phyloP scores from a whole-genome alignment of 257 asterid species.

The Vinca minor region DNA sequence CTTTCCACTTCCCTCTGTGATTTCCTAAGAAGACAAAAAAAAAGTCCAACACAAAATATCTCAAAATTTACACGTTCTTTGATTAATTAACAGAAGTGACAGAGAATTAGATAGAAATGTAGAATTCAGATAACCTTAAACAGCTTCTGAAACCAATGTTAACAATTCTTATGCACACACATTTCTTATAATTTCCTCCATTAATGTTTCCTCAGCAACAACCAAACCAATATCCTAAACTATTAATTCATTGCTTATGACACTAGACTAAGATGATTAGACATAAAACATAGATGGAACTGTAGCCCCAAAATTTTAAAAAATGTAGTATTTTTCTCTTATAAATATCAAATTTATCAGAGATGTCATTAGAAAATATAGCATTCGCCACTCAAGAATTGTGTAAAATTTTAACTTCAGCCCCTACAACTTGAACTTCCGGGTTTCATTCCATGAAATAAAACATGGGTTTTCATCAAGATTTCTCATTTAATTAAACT shows the following conservation, averaged over 20 bases:
- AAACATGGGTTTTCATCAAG: not conserved
- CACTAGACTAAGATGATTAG: not conserved
- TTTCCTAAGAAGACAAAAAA: conserved; percentile 36
- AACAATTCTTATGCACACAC: not conserved
- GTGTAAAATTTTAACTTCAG: too few relatives aligned
- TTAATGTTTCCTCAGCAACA: not conserved
- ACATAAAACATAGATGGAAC: too few relatives aligned
- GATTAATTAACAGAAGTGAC: not conserved
- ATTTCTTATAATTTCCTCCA: not conserved
- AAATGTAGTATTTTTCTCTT: too few relatives aligned
- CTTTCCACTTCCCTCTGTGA: conserved; percentile 24
- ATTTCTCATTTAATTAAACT: not conserved
- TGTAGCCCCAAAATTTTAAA: too few relatives aligned
- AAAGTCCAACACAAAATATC: conserved; percentile 7
- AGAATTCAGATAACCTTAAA: not conserved
- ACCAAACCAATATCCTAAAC: not conserved
- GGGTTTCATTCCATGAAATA: too few relatives aligned
- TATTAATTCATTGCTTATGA: not conserved
- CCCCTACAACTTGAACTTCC: too few relatives aligned
- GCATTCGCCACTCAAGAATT: too few relatives aligned
- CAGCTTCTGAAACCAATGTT: not conserved
- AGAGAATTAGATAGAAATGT: not conserved
- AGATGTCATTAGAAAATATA: too few relatives aligned
- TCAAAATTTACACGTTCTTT: not conserved
- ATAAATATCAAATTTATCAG: too few relatives aligned